phyloP scores from a whole-genome alignment of 768 basidiomycete genomes.

The Phylloporus sp. region DNA sequence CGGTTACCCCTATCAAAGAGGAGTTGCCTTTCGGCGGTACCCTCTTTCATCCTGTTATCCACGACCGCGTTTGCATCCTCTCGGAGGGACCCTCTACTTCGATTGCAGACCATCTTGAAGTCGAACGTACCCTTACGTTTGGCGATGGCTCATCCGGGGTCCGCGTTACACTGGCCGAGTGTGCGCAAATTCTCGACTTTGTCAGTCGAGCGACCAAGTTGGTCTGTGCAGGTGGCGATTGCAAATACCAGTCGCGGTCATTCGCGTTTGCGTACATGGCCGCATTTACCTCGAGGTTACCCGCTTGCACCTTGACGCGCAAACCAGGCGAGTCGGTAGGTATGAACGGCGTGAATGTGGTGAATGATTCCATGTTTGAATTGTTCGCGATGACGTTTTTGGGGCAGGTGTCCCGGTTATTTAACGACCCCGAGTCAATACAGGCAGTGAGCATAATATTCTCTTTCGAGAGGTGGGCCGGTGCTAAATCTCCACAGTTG shows the following conservation, averaged over 20 bases:
- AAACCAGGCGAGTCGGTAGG: not conserved
- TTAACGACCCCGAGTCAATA: not conserved
- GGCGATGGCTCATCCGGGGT: not conserved
- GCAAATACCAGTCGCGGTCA: constrained; percentile 12
- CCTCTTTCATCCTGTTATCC: constrained; percentile 6
- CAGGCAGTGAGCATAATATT: not conserved
- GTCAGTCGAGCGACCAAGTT: constrained; percentile 3
- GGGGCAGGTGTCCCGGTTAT: not conserved
- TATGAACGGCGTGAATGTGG: not conserved
- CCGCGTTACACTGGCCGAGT: not conserved
- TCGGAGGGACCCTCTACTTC: not conserved
- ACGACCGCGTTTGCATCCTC: constrained; percentile 9
- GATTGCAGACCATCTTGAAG: constrained; percentile 2
- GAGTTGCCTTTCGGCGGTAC: not conserved
- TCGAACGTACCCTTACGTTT: constrained; percentile 14
- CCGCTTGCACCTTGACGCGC: not conserved
- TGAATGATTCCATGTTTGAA: constrained; percentile 1
- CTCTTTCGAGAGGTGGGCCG: not conserved
- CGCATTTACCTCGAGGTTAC: constrained; percentile 6
- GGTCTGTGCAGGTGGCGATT: constrained; percentile 9
- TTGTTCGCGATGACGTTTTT: not conserved
- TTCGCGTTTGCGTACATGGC: constrained; percentile 12
- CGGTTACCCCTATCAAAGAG: constrained; percentile 1
- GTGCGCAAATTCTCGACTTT: constrained; percentile 7
- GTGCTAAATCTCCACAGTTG: not conserved